Conservation (phyloP, 352 stramenopile species). For the Lagenidium giganteum region DNA sequence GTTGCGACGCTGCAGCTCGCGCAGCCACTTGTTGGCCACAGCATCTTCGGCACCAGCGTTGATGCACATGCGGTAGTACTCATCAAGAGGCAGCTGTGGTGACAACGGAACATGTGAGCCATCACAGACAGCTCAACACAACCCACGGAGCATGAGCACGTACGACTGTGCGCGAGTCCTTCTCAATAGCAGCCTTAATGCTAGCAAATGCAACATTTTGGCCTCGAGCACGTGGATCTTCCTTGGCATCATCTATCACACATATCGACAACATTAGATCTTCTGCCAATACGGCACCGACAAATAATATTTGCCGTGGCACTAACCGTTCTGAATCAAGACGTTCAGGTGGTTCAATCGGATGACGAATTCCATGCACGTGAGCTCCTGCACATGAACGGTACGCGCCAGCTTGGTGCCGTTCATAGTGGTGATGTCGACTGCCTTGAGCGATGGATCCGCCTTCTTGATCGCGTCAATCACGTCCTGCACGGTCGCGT, state of each 20-base stretch:
- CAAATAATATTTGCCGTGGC: no score
- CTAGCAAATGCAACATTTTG: conserved; percentile 61
- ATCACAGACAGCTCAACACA: not conserved
- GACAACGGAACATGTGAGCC: not conserved
- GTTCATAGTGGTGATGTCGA: conserved; percentile 62
- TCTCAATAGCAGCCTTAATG: conserved; percentile 59
- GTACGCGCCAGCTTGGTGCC: conserved; percentile 65
- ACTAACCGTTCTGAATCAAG: conserved; percentile 38
- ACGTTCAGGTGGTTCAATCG: conserved; percentile 66
- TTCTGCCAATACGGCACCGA: not conserved
- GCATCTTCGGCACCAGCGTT: conserved; percentile 60
- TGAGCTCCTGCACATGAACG: conserved; percentile 54
- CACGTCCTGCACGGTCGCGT: conserved; percentile 40
- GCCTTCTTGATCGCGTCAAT: conserved; percentile 43
- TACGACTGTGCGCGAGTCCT: conserved; percentile 48
- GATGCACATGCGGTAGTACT: conserved; percentile 74
- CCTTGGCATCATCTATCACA: conserved; percentile 21
- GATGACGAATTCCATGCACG: conserved; percentile 61
- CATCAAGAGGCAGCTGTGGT: conserved; percentile 50
- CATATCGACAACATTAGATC: not conserved
- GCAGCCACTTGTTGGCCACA: conserved; percentile 72
- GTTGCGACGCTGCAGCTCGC: conserved; percentile 70
- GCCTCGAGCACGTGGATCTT: conserved; percentile 21
- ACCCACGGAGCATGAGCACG: not conserved
- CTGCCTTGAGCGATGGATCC: conserved; percentile 52